These are phyloP conservation scores for Neocatenulostroma microsporum DNA, from an alignment of 2,329 filamentous ascomycete species.

Conservation along the genomic window DNA sequence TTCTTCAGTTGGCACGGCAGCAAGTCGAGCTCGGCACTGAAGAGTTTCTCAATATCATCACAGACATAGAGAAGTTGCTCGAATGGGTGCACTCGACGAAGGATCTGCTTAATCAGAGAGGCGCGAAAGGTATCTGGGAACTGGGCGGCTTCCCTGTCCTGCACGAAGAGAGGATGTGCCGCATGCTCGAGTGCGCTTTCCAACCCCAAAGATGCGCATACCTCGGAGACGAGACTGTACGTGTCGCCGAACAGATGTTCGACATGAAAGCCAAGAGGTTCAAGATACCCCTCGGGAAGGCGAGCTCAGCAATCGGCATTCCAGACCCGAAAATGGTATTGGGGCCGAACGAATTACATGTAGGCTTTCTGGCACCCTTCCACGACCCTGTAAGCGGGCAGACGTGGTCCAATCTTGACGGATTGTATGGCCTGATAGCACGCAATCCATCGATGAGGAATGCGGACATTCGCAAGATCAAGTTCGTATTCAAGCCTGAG, in stretches of 20 bases:
- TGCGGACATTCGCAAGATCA: conserved; percentile 62
- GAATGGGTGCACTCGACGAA: conserved; percentile 48
- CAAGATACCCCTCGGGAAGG: conserved; percentile 49
- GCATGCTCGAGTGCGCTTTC: conserved; percentile 44
- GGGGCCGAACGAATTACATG: conserved; percentile 57
- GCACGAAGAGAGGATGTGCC: conserved; percentile 46
- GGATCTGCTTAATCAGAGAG: conserved; percentile 30
- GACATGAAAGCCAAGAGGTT: conserved; percentile 16
- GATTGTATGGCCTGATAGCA: conserved; percentile 57
- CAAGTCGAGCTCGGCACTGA: conserved; percentile 48
- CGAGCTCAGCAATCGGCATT: conserved; percentile 58
- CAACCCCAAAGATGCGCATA: conserved; percentile 10
- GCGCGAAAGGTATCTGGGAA: conserved; percentile 30
- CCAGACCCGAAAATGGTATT: conserved; percentile 58
- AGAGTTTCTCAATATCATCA: conserved; percentile 45
- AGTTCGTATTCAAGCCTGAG: conserved; percentile 46
- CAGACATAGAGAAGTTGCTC: conserved; percentile 44
- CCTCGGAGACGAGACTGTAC: conserved; percentile 11
- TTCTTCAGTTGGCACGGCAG: conserved; percentile 45
- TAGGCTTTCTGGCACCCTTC: conserved; percentile 60
- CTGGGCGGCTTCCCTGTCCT: conserved; percentile 45
- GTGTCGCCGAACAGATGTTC: conserved; percentile 9
- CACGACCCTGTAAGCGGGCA: conserved; percentile 46
- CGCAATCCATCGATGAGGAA: conserved; percentile 61
- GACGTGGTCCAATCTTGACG: conserved; percentile 48